Evolutionary conservation across 352 stramenopile genomes (phyloP).

Genomic region (Globisporangium acanthophoron): DNA sequence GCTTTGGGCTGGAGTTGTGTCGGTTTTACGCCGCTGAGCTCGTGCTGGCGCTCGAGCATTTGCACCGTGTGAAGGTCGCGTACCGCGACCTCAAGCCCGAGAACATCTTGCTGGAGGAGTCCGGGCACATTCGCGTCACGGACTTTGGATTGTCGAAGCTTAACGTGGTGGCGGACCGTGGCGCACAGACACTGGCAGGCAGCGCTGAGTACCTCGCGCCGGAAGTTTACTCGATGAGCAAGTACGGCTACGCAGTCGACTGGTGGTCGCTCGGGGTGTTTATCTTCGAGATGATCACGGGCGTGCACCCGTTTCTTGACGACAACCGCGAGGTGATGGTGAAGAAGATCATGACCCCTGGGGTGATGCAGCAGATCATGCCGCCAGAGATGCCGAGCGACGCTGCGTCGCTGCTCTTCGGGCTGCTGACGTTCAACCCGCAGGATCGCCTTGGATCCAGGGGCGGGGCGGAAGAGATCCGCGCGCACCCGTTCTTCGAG

Average conservation of each 20-base stretch:
- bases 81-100: slow-evolving; percentile 98
- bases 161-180: slow-evolving; percentile 65
- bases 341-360: slow-evolving; percentile 83
- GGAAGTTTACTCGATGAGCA: slow-evolving; percentile 71
- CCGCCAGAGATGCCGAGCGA: slow-evolving; percentile 59
- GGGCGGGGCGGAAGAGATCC: slow-evolving; percentile 60
- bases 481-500: slow-evolving; percentile 83
- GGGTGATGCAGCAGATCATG: slow-evolving; percentile 52
- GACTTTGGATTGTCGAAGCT: slow-evolving; percentile 93
- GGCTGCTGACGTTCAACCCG: slow-evolving; percentile 75
- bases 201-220: slow-evolving; percentile 90
- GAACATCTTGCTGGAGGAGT: slow-evolving; percentile 88
- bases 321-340: slow-evolving; percentile 82
- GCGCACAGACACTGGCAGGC: slow-evolving; percentile 65
- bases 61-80: slow-evolving; percentile 93
- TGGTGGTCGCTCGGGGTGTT: slow-evolving; percentile 92
- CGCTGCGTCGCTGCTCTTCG: slow-evolving; percentile 64
- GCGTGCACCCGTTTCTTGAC: slow-evolving; percentile 85
- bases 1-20: slow-evolving; percentile 59
- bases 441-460: slow-evolving; percentile 52
- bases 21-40: slow-evolving; percentile 97
- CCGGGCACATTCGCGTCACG: slow-evolving; percentile 95
- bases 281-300: slow-evolving; percentile 89
- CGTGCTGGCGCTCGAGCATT: slow-evolving; percentile 91
- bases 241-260: slow-evolving; percentile 84